phyloP scores from a whole-genome alignment of 192 early-diverging fungal species.

The Linnemannia zychae region DNA sequence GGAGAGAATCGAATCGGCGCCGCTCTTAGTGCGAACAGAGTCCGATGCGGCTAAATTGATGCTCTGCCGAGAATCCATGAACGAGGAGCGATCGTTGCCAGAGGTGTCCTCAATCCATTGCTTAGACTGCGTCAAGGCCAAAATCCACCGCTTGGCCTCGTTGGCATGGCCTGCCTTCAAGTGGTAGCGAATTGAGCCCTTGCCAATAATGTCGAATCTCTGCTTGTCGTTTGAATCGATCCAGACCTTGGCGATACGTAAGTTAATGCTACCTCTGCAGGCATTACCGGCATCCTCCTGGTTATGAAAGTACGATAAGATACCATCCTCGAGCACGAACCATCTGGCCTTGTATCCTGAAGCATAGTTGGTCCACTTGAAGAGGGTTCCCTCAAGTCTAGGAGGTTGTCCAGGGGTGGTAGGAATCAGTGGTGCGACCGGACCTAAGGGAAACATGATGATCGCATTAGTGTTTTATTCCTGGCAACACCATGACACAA shows the following conservation, averaged over 20 bases:
- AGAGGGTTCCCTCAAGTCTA: constrained; percentile 70
- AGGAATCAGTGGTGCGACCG: constrained; percentile 63
- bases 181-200: constrained; percentile 80
- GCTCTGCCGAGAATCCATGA: constrained; percentile 40
- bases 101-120: constrained; percentile 70
- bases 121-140: constrained; percentile 83
- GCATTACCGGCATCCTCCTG: constrained; percentile 80
- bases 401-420: constrained; percentile 71
- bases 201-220: constrained; percentile 84
- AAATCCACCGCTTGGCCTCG: constrained; percentile 88
- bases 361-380: constrained; percentile 92
- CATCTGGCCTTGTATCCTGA: constrained; percentile 84
- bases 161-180: constrained; percentile 75
- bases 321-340: constrained; percentile 86
- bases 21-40: constrained; percentile 3
- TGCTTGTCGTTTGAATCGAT: constrained; percentile 74
- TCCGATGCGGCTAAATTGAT: constrained; percentile 21
- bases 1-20: background rate
- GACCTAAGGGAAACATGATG: constrained; percentile 38
- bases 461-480: background rate
- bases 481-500: background rate
- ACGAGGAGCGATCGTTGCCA: constrained; percentile 53
- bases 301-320: constrained; percentile 87
- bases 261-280: constrained; percentile 85
- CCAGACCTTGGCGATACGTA: constrained; percentile 76